These are phyloP conservation scores for Talaromyces thailandensis DNA, from an alignment of 495 filamentous ascomycete genomes.

Conservation along the genomic window DNA sequence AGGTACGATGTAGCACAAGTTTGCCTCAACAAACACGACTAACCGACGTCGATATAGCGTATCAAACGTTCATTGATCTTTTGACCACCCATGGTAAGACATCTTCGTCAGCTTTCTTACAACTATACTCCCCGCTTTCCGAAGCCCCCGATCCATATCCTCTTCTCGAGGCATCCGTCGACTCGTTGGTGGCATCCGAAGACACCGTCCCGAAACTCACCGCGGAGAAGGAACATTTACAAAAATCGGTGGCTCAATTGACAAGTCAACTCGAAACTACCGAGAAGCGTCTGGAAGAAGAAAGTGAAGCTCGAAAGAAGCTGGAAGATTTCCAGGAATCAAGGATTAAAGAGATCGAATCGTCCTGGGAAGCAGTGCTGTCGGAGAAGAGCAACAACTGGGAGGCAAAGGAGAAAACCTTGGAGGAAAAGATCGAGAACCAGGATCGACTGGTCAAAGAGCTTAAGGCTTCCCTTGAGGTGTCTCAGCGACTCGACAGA, in stretches of 20 bases:
- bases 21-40: constrained; percentile 1
- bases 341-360: constrained; percentile 77
- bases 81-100: constrained; percentile 90
- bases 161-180: constrained; percentile 88
- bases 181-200: constrained; percentile 82
- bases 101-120: constrained; percentile 82
- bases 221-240: constrained; percentile 77
- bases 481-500: constrained; percentile 78
- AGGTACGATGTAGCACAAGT: constrained; percentile 34
- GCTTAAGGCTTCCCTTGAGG: constrained; percentile 94
- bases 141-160: constrained; percentile 97
- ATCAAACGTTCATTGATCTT: constrained; percentile 95
- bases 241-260: constrained; percentile 67
- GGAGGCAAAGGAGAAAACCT: constrained; percentile 83
- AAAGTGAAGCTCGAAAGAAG: constrained; percentile 59
- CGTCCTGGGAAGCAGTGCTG: constrained; percentile 85
- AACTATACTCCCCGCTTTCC: constrained; percentile 84
- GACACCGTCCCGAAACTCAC: constrained; percentile 84
- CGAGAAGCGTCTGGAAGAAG: constrained; percentile 64
- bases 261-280: constrained; percentile 87
- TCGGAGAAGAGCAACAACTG: constrained; percentile 94
- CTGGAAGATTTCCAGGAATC: constrained; percentile 69
- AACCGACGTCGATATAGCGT: constrained; percentile 52
- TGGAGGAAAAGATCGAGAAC: constrained; percentile 89
- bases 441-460: constrained; percentile 90